Evolutionary conservation across 768 basidiomycete species (phyloP).

Genomic region (Hericium erinaceus): DNA sequence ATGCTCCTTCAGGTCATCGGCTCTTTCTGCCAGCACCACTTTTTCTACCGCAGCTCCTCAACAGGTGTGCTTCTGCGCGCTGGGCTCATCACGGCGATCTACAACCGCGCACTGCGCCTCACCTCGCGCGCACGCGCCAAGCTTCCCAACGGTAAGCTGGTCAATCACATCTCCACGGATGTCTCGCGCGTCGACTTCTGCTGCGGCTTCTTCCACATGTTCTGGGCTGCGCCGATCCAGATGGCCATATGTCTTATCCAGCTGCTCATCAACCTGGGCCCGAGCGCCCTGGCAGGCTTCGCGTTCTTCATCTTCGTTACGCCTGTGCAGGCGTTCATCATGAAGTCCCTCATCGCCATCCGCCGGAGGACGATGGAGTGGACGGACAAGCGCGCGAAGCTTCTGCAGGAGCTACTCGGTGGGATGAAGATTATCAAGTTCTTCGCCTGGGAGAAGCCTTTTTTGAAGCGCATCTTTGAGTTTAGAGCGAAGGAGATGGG

Average conservation of each 20-base stretch:
- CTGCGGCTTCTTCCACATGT: constrained; percentile 71
- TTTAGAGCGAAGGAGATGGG: constrained; percentile 65
- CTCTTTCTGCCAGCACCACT: constrained; percentile 68
- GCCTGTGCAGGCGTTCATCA: constrained; percentile 62
- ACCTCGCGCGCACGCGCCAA: constrained; percentile 72
- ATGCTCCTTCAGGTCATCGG: constrained; percentile 58
- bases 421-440: constrained; percentile 92
- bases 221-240: constrained; percentile 71
- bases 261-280: constrained; percentile 64
- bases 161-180: constrained; percentile 91
- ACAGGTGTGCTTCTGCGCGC: constrained; percentile 76
- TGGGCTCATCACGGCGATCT: constrained; percentile 83
- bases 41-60: constrained; percentile 68
- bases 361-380: constrained; percentile 73
- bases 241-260: constrained; percentile 69
- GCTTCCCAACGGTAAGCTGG: constrained; percentile 80
- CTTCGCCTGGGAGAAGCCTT: constrained; percentile 83
- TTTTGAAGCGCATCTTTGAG: constrained; percentile 60
- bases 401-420: constrained; percentile 81
- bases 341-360: constrained; percentile 63
- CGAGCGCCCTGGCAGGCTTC: constrained; percentile 45
- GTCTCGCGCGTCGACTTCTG: constrained; percentile 89
- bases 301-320: constrained; percentile 58
- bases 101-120: constrained; percentile 65
- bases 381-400: constrained; percentile 85